Base-by-base conservation (phyloP, 1,284 basidiomycete species). In the Ustilago sp. region DNA sequence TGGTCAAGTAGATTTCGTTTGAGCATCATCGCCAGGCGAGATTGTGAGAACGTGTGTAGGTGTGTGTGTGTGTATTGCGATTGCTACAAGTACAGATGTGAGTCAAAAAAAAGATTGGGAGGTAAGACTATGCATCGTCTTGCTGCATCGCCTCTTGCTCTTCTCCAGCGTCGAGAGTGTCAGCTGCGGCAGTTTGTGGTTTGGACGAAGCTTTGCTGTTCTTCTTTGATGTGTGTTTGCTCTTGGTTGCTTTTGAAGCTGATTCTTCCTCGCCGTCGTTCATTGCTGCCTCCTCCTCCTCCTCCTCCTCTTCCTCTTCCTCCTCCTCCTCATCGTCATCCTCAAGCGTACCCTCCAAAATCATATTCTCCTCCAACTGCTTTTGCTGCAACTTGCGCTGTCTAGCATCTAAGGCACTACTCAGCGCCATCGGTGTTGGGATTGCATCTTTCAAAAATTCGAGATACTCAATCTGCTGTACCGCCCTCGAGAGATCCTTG, bases 401-500 rank as follows among this genome's bases (percentile, higher is more conserved):
- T 43, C 81, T 68, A 28, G 71, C 65, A 13, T 76, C 72, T 47
- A 83, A 57, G 11, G 81, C 81, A 4, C 55, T 41, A 23, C 76
- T 72, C 31, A 83, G 63, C 9, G 80, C 63, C 23, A 81, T 55
- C 0, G 79, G 61, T 9, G 65, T 77, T 15, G 81, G 81, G 9
- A 83, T 72, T 11, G 73, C 75, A 19, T 81, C 67, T 48, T 74
- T 74, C 23, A 83, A 59, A 34, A 83, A 83, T 17, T 82, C 81
- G 31, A 81, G 41, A 53, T 68, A 73, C 39, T 79, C 78, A 35
- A 73, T 76, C 34, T 79, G 71, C 31, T 77, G 68, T n/a, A 81
- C 80, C 15, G 81, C 81, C 11, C 74, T 63, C 8, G 77, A 80
- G 32, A 83, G 61, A 63, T 83, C 81, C 39, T 81, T 76, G 63